phyloP scores from a whole-genome alignment of 805 yeast genomes.

The Candida vaughaniae region DNA sequence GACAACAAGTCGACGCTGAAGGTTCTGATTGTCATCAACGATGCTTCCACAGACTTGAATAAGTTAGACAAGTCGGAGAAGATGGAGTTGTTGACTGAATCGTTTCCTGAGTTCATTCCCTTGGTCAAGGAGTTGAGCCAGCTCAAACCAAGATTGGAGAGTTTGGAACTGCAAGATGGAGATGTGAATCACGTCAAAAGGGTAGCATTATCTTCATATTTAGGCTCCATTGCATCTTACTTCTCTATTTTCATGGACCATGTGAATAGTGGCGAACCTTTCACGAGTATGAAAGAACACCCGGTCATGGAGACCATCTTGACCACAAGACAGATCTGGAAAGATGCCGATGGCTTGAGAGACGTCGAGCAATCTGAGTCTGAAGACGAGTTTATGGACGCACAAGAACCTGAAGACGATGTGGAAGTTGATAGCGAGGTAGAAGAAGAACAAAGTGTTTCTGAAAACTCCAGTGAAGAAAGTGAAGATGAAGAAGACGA shows the following conservation, averaged over 20 bases:
- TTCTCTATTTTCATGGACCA: slow-evolving; percentile 69
- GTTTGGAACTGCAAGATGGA: slow-evolving; percentile 19
- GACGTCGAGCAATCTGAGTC: slow-evolving; percentile 7
- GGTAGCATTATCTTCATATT: slow-evolving; percentile 73
- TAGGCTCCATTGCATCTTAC: slow-evolving; percentile 76
- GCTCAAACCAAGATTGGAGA: slow-evolving; percentile 19
- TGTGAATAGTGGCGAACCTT: slow-evolving; percentile 51
- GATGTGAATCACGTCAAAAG: slow-evolving; percentile 50
- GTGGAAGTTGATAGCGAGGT: slow-evolving; percentile 9
- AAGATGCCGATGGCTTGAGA: slow-evolving; percentile 66
- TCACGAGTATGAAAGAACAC: slow-evolving; percentile 71
- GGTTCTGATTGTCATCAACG: slow-evolving; percentile 33
- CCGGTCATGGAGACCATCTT: slow-evolving; percentile 87
- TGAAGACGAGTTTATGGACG: slow-evolving; percentile 8
- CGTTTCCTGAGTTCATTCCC: slow-evolving; percentile 84
- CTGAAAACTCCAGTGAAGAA: slow-evolving; percentile 14
- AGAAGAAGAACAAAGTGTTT: slow-evolving; percentile 13
- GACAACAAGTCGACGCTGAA: slow-evolving; percentile 21
- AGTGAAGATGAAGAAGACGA: slow-evolving; percentile 20
- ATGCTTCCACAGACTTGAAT: slow-evolving; percentile 30
- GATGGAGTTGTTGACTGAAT: slow-evolving; percentile 50
- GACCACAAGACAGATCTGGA: slow-evolving; percentile 83
- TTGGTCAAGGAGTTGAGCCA: slow-evolving; percentile 57
- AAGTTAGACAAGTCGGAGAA: slow-evolving; percentile 53
- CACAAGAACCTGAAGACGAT: slow-evolving; percentile 3